These are phyloP conservation scores for Furcasterigmium sp. DNA, from an alignment of 2,329 filamentous ascomycete species.

Conservation along the genomic window DNA sequence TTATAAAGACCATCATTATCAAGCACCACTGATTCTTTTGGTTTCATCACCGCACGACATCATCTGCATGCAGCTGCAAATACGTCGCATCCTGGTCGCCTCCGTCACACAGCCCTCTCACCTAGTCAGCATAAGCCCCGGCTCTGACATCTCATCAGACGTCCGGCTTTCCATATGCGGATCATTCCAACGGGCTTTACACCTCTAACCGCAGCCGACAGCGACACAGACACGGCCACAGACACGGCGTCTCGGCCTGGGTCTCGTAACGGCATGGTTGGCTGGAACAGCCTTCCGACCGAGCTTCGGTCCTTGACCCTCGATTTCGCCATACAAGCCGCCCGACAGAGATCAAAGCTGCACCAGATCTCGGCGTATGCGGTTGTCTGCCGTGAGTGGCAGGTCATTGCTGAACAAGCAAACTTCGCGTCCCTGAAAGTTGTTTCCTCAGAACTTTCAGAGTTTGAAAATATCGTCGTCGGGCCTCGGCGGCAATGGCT, in stretches of 20 bases:
- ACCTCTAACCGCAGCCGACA: not conserved
- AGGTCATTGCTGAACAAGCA: conserved; percentile 16
- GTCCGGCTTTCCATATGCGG: not conserved
- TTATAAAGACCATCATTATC: too few relatives aligned
- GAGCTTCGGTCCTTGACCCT: conserved; percentile 11
- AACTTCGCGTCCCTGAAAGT: conserved; percentile 17
- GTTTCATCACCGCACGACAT: too few relatives aligned
- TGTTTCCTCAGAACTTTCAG: conserved; percentile 10
- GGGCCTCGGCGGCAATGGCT: conserved; percentile 15
- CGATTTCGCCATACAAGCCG: not conserved
- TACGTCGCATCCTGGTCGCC: too few relatives aligned
- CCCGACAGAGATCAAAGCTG: not conserved
- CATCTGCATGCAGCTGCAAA: too few relatives aligned
- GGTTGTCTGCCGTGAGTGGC: conserved; percentile 20
- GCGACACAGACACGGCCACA: not conserved
- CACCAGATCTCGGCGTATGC: conserved; percentile 13
- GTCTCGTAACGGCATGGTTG: conserved; percentile 8
- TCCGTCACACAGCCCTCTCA: too few relatives aligned
- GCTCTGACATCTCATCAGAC: too few relatives aligned
- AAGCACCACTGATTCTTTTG: too few relatives aligned
- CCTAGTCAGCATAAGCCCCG: too few relatives aligned
- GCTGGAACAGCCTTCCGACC: conserved; percentile 11
- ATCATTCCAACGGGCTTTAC: not conserved
- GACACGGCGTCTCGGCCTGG: too few relatives aligned
- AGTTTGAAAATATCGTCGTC: conserved; percentile 15